Conservation (phyloP, 257 asterid species). For the Nicotiana undulata region DNA sequence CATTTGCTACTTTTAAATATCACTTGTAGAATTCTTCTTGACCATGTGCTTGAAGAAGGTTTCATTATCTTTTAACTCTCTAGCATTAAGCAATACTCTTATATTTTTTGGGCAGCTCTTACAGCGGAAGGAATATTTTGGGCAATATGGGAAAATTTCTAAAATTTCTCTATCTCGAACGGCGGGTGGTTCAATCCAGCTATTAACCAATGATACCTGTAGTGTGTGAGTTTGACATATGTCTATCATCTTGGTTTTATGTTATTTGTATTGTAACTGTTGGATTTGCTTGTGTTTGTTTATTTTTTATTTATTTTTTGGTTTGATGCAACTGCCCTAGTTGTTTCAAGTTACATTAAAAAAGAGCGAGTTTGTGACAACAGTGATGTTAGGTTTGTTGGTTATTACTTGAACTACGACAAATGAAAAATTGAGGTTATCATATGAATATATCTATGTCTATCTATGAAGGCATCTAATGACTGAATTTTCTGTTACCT, state of each 20-base stretch:
- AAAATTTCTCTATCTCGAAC: conserved; percentile 90
- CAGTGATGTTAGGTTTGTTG: not conserved
- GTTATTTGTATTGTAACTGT: conserved; percentile 4
- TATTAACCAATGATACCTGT: conserved; percentile 74
- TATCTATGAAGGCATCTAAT: not conserved
- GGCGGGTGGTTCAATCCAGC: conserved; percentile 90
- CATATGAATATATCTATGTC: not conserved
- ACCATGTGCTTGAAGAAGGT: not conserved
- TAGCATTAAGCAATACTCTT: not conserved
- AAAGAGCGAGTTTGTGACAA: not conserved
- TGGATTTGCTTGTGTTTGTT: conserved; percentile 8
- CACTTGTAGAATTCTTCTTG: not conserved
- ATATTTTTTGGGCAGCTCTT: conserved; percentile 48
- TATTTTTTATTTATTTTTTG: not conserved
- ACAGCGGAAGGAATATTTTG: conserved; percentile 76
- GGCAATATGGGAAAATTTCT: conserved; percentile 85
- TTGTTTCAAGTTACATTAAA: not conserved
- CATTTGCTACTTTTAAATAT: conserved; percentile 2
- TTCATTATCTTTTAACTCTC: conserved; percentile 8
- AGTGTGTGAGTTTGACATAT: conserved; percentile 66
- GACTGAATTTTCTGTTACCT: not conserved
- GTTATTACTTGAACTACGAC: not conserved
- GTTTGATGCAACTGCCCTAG: not conserved
- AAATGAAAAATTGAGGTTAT: not conserved
- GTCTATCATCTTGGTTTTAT: not conserved